Evolutionary conservation across 2,329 filamentous ascomycete genomes (phyloP), one percentile per base, ranked within the genome.

Genomic region (Keithomyces neogunnii): DNA sequence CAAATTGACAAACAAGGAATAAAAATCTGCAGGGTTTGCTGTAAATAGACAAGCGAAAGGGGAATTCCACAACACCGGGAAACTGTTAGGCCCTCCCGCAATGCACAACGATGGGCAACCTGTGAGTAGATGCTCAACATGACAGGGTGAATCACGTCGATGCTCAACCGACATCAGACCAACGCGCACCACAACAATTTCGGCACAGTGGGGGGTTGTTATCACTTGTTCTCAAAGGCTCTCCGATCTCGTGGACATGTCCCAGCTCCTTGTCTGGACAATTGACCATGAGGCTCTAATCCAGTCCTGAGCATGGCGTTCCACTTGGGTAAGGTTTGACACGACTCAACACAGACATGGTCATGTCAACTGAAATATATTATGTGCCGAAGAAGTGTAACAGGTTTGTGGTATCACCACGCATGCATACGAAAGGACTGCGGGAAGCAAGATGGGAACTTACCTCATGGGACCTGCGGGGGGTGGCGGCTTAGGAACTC

Each of bases 91-190:
- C 19, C 19, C 19, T 19, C 19, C 19, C 19, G 19, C 19, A 19
- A 19, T 19, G 19, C 28, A 10, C 7, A 10, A 31, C 5, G 9
- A 28, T 1, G 2, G 40, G 40, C 3, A 31, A 8, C 10, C 2
- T 2, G 4, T 30, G 40, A 30, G 40, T 29, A 44, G 8, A 30
- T 30, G 40, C 5, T 26, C 19, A 26, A 44, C 7, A 19, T 35
- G 36, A n/a, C 29, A 36, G 40, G 5, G 50, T 54, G 52, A 54
- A 45, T 54, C 52, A 54, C 33, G n/a, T 5, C n/a, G 30, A n/a
- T 4, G 32, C 36, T 28, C 38, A 45, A 44, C 47, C 5, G 45
- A 45, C 31, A 44, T 52, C 52, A 48, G 50, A 50, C 44, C 28
- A 48, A 28, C 28, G 10, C 8, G 6, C 11, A 11, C 30, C 36